A percentile compares a stretch with the other conserved stretches of the same genome.
Conservation (phyloP, 2,329 filamentous ascomycete species). For the Aureobasidium sp. region DNA sequence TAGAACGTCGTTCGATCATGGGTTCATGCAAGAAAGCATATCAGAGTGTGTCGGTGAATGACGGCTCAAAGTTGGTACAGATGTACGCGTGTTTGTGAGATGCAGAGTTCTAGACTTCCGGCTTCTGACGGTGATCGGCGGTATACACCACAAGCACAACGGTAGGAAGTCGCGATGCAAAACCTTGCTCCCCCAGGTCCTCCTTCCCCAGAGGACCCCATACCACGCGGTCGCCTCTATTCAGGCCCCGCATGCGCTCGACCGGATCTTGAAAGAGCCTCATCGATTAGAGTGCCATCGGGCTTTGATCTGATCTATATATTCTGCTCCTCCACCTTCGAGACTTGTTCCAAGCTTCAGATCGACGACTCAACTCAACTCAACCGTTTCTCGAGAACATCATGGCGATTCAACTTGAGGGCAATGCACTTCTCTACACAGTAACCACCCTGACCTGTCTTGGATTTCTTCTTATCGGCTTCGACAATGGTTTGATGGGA, state of each 20-base stretch:
- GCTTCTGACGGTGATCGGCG: not conserved
- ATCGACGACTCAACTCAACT: not conserved
- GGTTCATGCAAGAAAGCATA: not conserved
- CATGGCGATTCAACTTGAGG: conserved; percentile 23
- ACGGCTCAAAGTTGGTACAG: not conserved
- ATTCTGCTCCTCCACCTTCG: not conserved
- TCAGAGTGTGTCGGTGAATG: not conserved
- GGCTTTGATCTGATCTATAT: conserved; percentile 6
- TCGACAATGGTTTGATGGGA: conserved; percentile 20
- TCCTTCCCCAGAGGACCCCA: conserved; percentile 8
- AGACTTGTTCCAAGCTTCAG: not conserved
- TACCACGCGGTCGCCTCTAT: not conserved
- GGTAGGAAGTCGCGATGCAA: conserved; percentile 1
- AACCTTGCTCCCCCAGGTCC: conserved; percentile 8
- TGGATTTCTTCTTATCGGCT: conserved; percentile 43
- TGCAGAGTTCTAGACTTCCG: not conserved
- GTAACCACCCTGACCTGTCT: conserved; percentile 41
- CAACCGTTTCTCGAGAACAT: not conserved
- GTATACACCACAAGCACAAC: not conserved
- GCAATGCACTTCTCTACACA: conserved; percentile 35
- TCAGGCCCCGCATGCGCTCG: conserved; percentile 7
- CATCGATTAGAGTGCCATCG: not conserved
- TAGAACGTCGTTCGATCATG: not conserved
- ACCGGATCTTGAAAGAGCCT: not conserved
- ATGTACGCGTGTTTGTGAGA: not conserved